phyloP scores from a whole-genome alignment of 495 filamentous ascomycete genomes.

The Neohortaea acidophila region DNA sequence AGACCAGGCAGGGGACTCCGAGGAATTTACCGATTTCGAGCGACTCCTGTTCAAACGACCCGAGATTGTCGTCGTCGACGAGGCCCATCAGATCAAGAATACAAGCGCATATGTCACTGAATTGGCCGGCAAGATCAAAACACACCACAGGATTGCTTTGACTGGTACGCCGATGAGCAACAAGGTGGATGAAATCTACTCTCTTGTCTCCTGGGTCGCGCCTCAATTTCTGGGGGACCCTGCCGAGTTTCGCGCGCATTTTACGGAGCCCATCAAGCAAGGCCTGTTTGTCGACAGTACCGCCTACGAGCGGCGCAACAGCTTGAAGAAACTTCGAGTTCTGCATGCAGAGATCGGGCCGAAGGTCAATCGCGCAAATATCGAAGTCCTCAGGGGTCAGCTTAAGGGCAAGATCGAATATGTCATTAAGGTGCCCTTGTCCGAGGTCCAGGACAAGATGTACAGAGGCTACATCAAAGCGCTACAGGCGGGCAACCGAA shows the following conservation, averaged over 20 bases:
- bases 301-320: conserved; percentile 34
- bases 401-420: conserved; percentile 69
- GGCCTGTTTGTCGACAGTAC: conserved; percentile 55
- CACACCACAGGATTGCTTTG: conserved; percentile 63
- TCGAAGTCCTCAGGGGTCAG: conserved; percentile 44
- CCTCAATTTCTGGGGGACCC: conserved; percentile 56
- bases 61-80: conserved; percentile 71
- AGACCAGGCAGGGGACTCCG: background rate
- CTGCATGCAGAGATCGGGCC: conserved; percentile 58
- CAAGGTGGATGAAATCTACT: conserved; percentile 64
- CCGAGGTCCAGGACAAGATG: conserved; percentile 43
- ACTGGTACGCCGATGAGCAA: conserved; percentile 82
- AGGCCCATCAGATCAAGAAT: conserved; percentile 73
- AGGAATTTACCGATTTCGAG: conserved; percentile 1
- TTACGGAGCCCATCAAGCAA: conserved; percentile 53
- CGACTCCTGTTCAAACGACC: conserved; percentile 13
- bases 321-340: conserved; percentile 50
- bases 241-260: conserved; percentile 50
- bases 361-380: conserved; percentile 64
- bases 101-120: conserved; percentile 33
- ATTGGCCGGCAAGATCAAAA: conserved; percentile 41
- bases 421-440: conserved; percentile 56
- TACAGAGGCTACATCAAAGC: conserved; percentile 45
- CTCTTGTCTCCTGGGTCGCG: conserved; percentile 80
- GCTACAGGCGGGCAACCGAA: conserved; percentile 3